Conservation (phyloP, 2,329 filamentous ascomycete species). For the Orbilia brochopaga region DNA sequence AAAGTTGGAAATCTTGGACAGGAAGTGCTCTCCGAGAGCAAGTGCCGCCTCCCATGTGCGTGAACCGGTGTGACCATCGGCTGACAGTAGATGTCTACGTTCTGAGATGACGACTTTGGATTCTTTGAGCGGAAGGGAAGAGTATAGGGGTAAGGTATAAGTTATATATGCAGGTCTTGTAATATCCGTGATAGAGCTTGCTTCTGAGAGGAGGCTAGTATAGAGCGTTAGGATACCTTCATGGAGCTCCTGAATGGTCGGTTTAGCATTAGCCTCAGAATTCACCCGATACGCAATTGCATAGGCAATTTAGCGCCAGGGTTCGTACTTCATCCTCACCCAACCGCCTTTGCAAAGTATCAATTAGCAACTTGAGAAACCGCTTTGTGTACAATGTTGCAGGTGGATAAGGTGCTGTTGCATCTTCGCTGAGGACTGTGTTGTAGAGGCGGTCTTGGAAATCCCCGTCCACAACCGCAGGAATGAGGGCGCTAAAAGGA, state of each 20-base stretch:
- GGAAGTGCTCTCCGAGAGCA: constrained; percentile 73
- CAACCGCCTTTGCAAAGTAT: constrained; percentile 16
- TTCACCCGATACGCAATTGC: neutral
- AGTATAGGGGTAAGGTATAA: constrained; percentile 49
- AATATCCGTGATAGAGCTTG: constrained; percentile 28
- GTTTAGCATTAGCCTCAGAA: neutral
- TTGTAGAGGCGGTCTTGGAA: constrained; percentile 46
- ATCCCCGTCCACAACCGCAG: constrained; percentile 12
- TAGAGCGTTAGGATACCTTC: constrained; percentile 52
- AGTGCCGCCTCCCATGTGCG: constrained; percentile 83
- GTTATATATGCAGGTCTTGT: constrained; percentile 51
- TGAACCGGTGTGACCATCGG: constrained; percentile 74
- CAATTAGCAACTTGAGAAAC: constrained; percentile 41
- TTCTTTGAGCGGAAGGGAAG: constrained; percentile 57
- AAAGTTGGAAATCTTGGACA: constrained; percentile 55
- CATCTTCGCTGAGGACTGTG: constrained; percentile 46
- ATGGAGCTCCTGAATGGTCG: constrained; percentile 51
- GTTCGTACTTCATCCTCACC: constrained; percentile 34
- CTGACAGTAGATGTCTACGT: constrained; percentile 66
- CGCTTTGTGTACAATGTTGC: constrained; percentile 20
- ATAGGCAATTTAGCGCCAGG: neutral
- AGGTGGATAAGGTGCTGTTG: constrained; percentile 37
- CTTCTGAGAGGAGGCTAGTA: constrained; percentile 42
- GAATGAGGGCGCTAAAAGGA: constrained; percentile 33
- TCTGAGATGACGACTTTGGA: constrained; percentile 72